These are phyloP conservation scores for Vigna reflexopilosa DNA, from an alignment of 306 rosid species.

Conservation along the genomic window DNA sequence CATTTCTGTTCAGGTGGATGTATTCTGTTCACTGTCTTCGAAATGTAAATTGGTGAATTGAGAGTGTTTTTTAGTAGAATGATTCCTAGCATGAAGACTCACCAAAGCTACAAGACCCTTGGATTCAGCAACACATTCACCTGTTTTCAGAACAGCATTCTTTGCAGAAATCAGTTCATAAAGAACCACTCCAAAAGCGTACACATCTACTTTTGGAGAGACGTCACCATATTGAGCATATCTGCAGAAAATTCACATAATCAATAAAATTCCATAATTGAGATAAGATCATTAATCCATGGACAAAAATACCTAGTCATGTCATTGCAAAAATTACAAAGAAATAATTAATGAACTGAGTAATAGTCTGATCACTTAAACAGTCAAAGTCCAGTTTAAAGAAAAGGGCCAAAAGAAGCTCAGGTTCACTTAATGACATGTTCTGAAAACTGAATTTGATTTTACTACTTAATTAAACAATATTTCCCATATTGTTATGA, in stretches of 20 bases:
- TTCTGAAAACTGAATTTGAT: neutral
- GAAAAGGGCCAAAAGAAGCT: neutral
- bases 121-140: constrained; percentile 59
- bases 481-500: neutral
- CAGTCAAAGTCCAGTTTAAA: too few species aligned
- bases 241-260: constrained; percentile 48
- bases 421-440: neutral
- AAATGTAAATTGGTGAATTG: constrained; percentile 20
- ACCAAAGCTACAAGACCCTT: constrained; percentile 84
- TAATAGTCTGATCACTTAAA: too few species aligned
- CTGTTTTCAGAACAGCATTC: constrained; percentile 70
- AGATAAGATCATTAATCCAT: neutral
- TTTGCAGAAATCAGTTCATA: constrained; percentile 65
- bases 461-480: neutral
- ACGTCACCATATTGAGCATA: constrained; percentile 84
- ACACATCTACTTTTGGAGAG: constrained; percentile 87
- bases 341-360: too few species aligned
- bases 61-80: neutral
- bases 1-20: neutral
- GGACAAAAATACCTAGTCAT: too few species aligned
- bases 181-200: constrained; percentile 55
- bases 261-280: constrained; percentile 21
- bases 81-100: constrained; percentile 29
- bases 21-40: neutral
- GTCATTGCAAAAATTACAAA: too few species aligned